Evolutionary conservation across 225 moss, liverwort and hornwort species (phyloP).

Genomic region (Anthoceros angustus): DNA sequence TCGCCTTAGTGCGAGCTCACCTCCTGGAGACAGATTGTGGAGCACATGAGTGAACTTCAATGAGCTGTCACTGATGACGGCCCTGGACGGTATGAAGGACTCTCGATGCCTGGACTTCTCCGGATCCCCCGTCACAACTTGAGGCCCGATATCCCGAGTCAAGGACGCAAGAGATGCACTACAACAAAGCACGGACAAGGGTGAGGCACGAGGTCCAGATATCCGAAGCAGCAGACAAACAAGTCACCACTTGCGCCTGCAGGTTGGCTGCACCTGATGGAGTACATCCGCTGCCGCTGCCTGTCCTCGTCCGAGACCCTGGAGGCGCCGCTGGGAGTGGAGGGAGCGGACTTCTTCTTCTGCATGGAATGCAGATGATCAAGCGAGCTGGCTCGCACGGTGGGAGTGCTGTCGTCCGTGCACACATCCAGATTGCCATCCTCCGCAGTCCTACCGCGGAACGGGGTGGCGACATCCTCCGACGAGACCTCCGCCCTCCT

Average conservation of each 20-base stretch:
- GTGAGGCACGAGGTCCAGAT: slow-evolving; percentile 36
- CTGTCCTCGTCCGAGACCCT: slow-evolving; percentile 47
- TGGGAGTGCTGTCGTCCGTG: slow-evolving; percentile 55
- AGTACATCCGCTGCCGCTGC: slow-evolving; percentile 67
- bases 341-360: slow-evolving; percentile 76
- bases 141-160: slow-evolving; percentile 88
- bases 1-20: slow-evolving; percentile 14
- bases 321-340: slow-evolving; percentile 41
- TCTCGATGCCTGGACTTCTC: slow-evolving; percentile 36
- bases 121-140: slow-evolving; percentile 83
- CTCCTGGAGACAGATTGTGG: slow-evolving; percentile 83
- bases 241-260: background rate
- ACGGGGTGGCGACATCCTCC: background rate
- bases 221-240: background rate
- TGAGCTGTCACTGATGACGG: slow-evolving; percentile 81
- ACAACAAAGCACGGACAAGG: slow-evolving; percentile 38
- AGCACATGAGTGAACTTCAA: slow-evolving; percentile 93
- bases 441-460: background rate
- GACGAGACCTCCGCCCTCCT: slow-evolving; percentile 11
- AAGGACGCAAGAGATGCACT: slow-evolving; percentile 84
- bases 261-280: slow-evolving; percentile 46
- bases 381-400: slow-evolving; percentile 50
- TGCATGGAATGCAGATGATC: slow-evolving; percentile 80
- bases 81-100: slow-evolving; percentile 42
- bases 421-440: slow-evolving; percentile 36